Evolutionary conservation across 2,329 filamentous ascomycete genomes (phyloP).

Genomic region (Ilyonectria robusta): DNA sequence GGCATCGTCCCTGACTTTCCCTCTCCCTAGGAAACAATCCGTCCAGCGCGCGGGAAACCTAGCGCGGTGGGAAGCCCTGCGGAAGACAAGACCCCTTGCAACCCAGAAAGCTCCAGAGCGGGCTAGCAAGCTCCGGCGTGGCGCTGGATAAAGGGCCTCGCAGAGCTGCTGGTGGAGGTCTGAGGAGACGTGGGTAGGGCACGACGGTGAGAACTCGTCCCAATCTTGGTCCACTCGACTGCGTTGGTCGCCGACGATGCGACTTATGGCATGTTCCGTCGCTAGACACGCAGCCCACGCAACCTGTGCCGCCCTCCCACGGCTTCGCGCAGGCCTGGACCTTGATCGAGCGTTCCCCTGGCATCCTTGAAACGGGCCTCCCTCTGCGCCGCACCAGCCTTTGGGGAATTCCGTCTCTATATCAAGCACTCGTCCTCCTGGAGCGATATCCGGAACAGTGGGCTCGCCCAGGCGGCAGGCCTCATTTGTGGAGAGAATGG

Average conservation of each 20-base stretch:
- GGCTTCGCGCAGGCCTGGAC: slow-evolving; percentile 30
- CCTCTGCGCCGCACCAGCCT: background rate
- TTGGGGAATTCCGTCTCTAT: slow-evolving; percentile 6
- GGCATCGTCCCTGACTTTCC: background rate
- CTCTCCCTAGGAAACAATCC: background rate
- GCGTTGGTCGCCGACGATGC: slow-evolving; percentile 29
- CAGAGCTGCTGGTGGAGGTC: background rate
- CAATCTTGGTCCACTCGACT: slow-evolving; percentile 32
- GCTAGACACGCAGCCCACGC: slow-evolving; percentile 5
- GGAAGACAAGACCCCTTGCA: background rate
- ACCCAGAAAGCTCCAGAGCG: background rate
- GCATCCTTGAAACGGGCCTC: slow-evolving; percentile 20
- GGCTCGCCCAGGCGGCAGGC: background rate
- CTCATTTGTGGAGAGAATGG: slow-evolving; percentile 12
- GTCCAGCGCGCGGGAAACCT: background rate
- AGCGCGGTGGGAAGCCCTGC: slow-evolving; percentile 9
- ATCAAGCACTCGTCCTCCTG: background rate
- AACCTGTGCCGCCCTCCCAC: slow-evolving; percentile 4
- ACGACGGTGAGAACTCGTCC: background rate
- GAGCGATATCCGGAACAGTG: background rate
- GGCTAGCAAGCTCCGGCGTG: slow-evolving; percentile 20
- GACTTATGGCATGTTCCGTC: slow-evolving; percentile 35
- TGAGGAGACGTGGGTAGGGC: too few relatives aligned
- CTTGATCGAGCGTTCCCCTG: slow-evolving; percentile 32
- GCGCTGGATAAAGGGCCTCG: slow-evolving; percentile 14